These are phyloP conservation scores for Phialophora expanda DNA, from an alignment of 2,329 filamentous ascomycete genomes.

Conservation along the genomic window DNA sequence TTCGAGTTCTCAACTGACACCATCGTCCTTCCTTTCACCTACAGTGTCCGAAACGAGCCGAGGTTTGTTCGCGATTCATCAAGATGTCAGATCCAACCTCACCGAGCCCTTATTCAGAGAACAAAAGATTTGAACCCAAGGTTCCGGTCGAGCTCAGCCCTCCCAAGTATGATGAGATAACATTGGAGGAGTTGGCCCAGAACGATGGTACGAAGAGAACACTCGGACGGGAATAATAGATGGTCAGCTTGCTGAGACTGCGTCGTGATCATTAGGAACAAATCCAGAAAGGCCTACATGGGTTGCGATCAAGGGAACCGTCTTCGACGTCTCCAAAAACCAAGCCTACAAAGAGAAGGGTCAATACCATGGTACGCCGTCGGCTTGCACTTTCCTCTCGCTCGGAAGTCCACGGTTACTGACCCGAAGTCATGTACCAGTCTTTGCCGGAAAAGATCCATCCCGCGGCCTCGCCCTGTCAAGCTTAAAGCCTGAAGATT, in stretches of 20 bases:
- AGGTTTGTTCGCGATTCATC: slow-evolving; percentile 20
- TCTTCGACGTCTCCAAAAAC: slow-evolving; percentile 94
- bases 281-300: slow-evolving; percentile 59
- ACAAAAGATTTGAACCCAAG: slow-evolving; percentile 51
- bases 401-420: neutral
- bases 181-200: slow-evolving; percentile 75
- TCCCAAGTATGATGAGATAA: slow-evolving; percentile 87
- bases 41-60: slow-evolving; percentile 26
- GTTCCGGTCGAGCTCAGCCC: slow-evolving; percentile 67
- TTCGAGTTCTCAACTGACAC: slow-evolving; percentile 3
- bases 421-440: slow-evolving; percentile 54
- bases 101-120: slow-evolving; percentile 39
- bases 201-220: slow-evolving; percentile 71
- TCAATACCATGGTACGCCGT: slow-evolving; percentile 76
- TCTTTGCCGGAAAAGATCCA: slow-evolving; percentile 94
- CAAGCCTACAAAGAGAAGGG: slow-evolving; percentile 81
- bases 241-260: slow-evolving; percentile 18
- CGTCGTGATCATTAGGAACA: slow-evolving; percentile 42
- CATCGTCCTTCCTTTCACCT: slow-evolving; percentile 6
- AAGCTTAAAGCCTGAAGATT: slow-evolving; percentile 84
- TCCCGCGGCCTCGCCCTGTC: slow-evolving; percentile 89
- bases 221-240: neutral
- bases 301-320: slow-evolving; percentile 77
- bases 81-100: slow-evolving; percentile 38
- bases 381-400: slow-evolving; percentile 1